A percentile compares a stretch with the other conserved stretches of the same genome.
phyloP scores from a whole-genome alignment of 2,329 filamentous ascomycete species.

The Penicillium sp. region DNA sequence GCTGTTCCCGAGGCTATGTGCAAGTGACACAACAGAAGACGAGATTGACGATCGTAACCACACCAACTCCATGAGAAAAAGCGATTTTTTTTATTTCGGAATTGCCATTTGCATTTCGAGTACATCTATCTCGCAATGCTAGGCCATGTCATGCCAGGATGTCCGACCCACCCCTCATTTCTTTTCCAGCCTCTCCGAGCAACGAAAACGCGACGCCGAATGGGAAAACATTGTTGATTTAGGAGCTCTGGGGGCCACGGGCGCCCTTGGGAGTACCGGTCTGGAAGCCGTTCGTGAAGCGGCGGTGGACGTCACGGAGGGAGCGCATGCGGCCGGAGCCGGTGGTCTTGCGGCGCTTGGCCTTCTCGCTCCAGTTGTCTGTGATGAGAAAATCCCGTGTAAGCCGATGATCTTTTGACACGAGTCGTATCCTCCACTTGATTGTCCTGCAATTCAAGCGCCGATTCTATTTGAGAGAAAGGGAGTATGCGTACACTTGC shows the following conservation, averaged over 20 bases:
- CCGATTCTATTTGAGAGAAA: constrained; percentile 11
- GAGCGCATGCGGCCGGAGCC: constrained; percentile 95
- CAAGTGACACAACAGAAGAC: constrained; percentile 32
- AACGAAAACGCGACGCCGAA: constrained; percentile 42
- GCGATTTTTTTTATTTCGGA: constrained; percentile 29
- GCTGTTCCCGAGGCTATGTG: constrained; percentile 6
- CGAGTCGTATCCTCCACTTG: constrained; percentile 4
- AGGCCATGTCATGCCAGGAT: constrained; percentile 42
- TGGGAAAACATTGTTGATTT: constrained; percentile 34
- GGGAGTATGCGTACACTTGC: constrained; percentile 79
- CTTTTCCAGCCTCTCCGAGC: constrained; percentile 38
- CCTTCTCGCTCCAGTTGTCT: constrained; percentile 99
- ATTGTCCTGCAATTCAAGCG: constrained; percentile 6
- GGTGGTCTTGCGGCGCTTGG: constrained; percentile 99
- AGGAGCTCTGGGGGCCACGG: constrained; percentile 61
- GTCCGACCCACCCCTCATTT: constrained; percentile 25
- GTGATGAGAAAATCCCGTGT: constrained; percentile 34
- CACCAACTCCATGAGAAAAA: constrained; percentile 41
- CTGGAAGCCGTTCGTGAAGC: constrained; percentile 99
- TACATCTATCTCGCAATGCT: constrained; percentile 36
- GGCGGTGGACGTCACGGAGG: constrained; percentile 87
- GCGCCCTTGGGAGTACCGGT: constrained; percentile 82
- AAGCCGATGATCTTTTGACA: constrained; percentile 26
- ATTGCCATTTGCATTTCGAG: constrained; percentile 38
- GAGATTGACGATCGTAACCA: constrained; percentile 33